Evolutionary conservation across 179 eudicot genomes (phyloP).

Genomic region (Beta lomatogona): DNA sequence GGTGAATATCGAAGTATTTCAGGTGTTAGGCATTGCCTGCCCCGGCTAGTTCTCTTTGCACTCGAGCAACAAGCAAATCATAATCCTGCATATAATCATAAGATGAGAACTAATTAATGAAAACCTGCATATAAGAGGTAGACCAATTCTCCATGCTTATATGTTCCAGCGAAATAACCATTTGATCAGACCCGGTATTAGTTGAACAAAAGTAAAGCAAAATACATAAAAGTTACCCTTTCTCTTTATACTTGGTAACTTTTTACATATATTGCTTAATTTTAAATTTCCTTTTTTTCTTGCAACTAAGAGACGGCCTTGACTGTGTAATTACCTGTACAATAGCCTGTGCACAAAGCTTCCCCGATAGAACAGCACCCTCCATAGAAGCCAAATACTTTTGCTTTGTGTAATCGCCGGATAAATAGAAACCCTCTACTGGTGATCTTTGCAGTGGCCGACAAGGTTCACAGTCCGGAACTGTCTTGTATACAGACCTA

Average conservation of each 20-base stretch:
- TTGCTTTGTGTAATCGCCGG: constrained; percentile 98
- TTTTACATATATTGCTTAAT: too few relatives aligned
- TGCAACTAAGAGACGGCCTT: too few relatives aligned
- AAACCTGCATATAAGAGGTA: not conserved
- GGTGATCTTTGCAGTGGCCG: constrained; percentile 98
- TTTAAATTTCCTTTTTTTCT: too few relatives aligned
- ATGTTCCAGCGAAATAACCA: not conserved
- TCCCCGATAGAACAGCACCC: constrained; percentile 98
- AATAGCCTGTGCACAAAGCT: constrained; percentile 94
- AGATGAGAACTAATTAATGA: not conserved
- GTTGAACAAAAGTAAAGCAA: too few relatives aligned
- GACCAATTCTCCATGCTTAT: not conserved
- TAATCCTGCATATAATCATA: constrained; percentile 56
- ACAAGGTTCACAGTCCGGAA: constrained; percentile 88
- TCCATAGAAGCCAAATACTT: constrained; percentile 99
- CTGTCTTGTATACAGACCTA: constrained; percentile 96
- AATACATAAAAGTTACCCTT: too few relatives aligned
- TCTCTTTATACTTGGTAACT: too few relatives aligned
- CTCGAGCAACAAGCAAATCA: constrained; percentile 50
- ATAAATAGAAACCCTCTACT: constrained; percentile 82
- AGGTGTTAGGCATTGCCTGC: constrained; percentile 44
- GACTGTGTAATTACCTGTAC: constrained; percentile 55
- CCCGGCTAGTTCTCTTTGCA: constrained; percentile 49
- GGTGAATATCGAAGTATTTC: not conserved
- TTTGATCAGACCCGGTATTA: too few relatives aligned